Evolutionary conservation across 169 alveolate species (phyloP), one percentile per base, ranked within the genome.

Genomic region (Perkinsus olseni): DNA sequence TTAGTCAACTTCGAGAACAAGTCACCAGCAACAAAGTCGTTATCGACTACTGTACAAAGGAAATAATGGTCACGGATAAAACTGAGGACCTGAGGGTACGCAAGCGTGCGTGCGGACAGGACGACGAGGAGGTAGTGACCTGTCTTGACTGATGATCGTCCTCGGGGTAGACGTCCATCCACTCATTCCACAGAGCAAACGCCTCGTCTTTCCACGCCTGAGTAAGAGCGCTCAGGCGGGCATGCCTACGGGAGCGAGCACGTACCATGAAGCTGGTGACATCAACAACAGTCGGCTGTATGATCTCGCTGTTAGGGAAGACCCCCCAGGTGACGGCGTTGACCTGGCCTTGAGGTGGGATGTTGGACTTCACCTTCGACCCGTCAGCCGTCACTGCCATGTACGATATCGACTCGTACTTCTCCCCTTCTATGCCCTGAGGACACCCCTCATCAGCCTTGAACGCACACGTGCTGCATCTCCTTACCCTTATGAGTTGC

Each of bases 281-380:
- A 91, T 95, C 96, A 38, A 95, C 96, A 0, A 95, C 95, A 10
- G 97, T 96, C 0, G 97, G 97, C 91, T 96, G 93, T 34, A 93
- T 38, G 38, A 94, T 48, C 91, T 95, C 96, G 45, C 92, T 92
- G 20, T 92, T 93, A 28, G 95, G 94, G 95, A 96, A 96, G 10
- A 96, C 96, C 8, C 97, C 97, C 97, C 97, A 96, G 31, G 97
- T 96, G 34, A 95, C 96, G 74, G 97, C 97, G 82, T 95, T 96
- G 34, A 95, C 96, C 51, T 91, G 91, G 20, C 93, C 93, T 24
- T 91, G 82, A 20, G 74, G 21, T 17, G 93, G 94, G 92, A 96
- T 95, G 24, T n/a, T 50, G 62, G 40, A 90, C 17, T 91, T 91
- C 48, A 93, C 94, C 17, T n/a, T 21, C n/a, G 45, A 40, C 45